A percentile compares a stretch with the other conserved stretches of the same genome.
These are phyloP conservation scores for Prunus mira DNA, from an alignment of 306 rosid genomes.

Conservation along the genomic window DNA sequence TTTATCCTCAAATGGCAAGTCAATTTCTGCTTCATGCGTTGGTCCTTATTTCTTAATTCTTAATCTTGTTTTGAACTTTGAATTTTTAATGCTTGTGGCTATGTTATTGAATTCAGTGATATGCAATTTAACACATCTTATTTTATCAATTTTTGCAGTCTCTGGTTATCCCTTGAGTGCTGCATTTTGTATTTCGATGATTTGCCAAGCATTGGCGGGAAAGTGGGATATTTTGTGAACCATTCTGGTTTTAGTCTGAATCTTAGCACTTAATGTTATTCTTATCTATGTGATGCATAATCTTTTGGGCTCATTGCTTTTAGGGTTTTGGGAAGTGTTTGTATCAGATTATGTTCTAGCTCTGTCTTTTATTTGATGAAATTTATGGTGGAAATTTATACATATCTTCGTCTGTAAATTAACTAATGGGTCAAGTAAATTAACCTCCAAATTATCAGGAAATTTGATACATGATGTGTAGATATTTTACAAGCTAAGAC, in stretches of 20 bases:
- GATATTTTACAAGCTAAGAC: too few species aligned
- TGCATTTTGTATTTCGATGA: conserved; percentile 61
- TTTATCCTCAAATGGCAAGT: neutral
- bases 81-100: neutral
- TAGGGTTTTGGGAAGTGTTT: neutral
- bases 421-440: conserved; percentile 27
- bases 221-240: conserved; percentile 62
- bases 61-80: too few species aligned
- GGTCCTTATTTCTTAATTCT: too few species aligned
- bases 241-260: neutral
- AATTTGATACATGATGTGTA: too few species aligned
- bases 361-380: neutral
- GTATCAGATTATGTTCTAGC: neutral
- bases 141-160: conserved; percentile 34
- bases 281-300: neutral
- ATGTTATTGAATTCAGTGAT: neutral
- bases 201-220: conserved; percentile 45
- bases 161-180: conserved; percentile 72
- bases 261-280: neutral
- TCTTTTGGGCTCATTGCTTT: neutral
- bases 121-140: neutral
- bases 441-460: too few species aligned
- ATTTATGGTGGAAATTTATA: neutral
- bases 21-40: neutral
- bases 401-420: too few species aligned